phyloP scores from a whole-genome alignment of 2,329 filamentous ascomycete species.

The Diaporthe eres region DNA sequence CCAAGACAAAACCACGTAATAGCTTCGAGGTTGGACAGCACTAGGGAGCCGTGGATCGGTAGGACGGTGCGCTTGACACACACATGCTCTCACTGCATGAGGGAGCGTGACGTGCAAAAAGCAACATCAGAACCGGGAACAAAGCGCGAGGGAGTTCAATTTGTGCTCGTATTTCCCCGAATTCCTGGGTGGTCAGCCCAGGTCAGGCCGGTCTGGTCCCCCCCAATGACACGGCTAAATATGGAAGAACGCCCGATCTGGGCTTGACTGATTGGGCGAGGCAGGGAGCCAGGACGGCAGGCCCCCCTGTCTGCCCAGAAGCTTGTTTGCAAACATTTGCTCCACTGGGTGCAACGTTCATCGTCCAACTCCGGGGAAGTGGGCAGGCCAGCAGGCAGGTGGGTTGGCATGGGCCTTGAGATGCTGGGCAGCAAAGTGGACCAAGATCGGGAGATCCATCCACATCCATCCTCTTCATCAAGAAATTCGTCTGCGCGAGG shows the following conservation, averaged over 20 bases:
- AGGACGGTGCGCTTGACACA: neutral
- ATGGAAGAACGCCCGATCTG: constrained; percentile 16
- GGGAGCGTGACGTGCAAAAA: constrained; percentile 26
- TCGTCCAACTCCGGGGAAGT: constrained; percentile 30
- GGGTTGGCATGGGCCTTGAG: neutral
- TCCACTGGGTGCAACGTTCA: constrained; percentile 21
- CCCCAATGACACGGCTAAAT: constrained; percentile 15
- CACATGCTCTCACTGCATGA: neutral
- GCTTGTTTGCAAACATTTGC: constrained; percentile 31
- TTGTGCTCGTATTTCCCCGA: constrained; percentile 26
- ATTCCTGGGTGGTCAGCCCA: constrained; percentile 20
- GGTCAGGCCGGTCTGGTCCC: neutral
- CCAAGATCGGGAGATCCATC: neutral
- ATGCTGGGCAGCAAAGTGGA: constrained; percentile 5
- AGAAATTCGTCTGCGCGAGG: neutral
- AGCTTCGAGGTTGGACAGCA: constrained; percentile 6
- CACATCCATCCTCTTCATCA: neutral
- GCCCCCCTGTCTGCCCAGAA: constrained; percentile 14
- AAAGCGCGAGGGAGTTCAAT: neutral
- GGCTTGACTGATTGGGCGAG: constrained; percentile 4
- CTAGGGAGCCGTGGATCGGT: constrained; percentile 13
- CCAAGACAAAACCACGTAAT: constrained; percentile 27
- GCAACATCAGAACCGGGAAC: constrained; percentile 15
- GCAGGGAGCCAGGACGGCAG: neutral
- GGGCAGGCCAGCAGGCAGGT: neutral